Evolutionary conservation across 2,329 filamentous ascomycete species (phyloP), one percentile per base, ranked within the genome.

Genomic region (Aspergillus awamori): DNA sequence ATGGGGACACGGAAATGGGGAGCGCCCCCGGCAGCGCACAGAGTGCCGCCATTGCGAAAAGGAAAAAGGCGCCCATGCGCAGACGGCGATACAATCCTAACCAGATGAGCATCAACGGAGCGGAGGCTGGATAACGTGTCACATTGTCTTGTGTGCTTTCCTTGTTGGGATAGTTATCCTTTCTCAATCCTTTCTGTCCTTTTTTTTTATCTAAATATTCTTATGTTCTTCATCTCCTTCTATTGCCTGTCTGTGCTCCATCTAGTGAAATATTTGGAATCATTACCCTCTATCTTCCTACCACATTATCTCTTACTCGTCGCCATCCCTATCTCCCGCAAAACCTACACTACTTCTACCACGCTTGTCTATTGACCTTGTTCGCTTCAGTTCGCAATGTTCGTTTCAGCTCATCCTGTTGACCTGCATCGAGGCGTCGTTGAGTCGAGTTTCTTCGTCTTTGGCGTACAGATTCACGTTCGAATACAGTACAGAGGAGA

Each of bases 51-150:
- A 77, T 77, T 57, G 74, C 73, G 48, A 77, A 71, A 62, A 72
- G 75, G 68, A 79, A 77, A 69, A 81, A 76, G 67, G 78, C 76
- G 4, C 76, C 77, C 8, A 78, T 79, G 71, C 75, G 77, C 52
- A 73, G 75, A 63, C 74, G 77, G 58, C 74, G 76, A 61, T 69
- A 65, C 48, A 71, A 69, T 45, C 61, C 72, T 20, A 73, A 76
- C 49, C 69, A 72, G 56, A 76, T 71, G 72, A 73, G 67, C 53
- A 72, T 70, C 54, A 76, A 76, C 61, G 75, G 70, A 61, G 69
- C 68, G 11, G 67, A 73, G 58, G 69, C 57, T 15, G 56, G 52
- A 59, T 63, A 59, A 55, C 24, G 11, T 11, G 11, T 13, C 33
- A 11, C 30, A 5, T 48, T 54, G 55, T 62, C 49, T 52, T 62